These are phyloP conservation scores for Coemansia sp. DNA, from an alignment of 192 early-diverging fungal species.

Conservation along the genomic window DNA sequence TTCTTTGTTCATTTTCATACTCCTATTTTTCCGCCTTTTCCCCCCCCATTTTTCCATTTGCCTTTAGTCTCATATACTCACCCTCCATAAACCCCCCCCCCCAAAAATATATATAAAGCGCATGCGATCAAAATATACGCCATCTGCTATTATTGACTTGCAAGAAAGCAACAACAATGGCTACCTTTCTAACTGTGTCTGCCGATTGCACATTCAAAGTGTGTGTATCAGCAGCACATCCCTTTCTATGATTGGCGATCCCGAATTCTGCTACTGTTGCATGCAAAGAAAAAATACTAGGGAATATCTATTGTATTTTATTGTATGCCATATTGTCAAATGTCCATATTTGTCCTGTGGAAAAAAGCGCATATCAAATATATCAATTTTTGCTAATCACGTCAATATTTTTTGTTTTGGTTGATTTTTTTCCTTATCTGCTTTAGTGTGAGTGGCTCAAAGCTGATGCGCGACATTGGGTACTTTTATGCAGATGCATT, in stretches of 20 bases:
- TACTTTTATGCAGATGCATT: slow-evolving; percentile 51
- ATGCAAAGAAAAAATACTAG: background rate
- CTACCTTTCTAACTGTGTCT: no score
- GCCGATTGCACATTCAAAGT: background rate
- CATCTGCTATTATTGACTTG: background rate
- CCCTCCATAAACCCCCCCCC: background rate
- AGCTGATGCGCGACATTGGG: slow-evolving; percentile 39
- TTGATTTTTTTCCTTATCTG: background rate
- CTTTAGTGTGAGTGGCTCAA: slow-evolving; percentile 38
- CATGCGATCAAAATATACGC: background rate
- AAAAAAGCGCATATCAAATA: background rate
- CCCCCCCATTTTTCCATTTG: background rate
- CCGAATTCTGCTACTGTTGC: background rate
- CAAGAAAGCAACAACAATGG: background rate
- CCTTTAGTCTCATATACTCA: background rate
- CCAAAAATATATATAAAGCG: background rate
- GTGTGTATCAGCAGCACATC: background rate
- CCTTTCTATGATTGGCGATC: background rate
- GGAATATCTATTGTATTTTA: slow-evolving; percentile 1
- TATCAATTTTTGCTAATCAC: slow-evolving; percentile 4
- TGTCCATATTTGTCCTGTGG: slow-evolving; percentile 3
- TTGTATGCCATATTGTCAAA: slow-evolving; percentile 11
- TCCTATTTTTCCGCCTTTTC: background rate
- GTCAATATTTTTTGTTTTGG: slow-evolving; percentile 4
- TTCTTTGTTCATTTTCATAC: background rate